These are phyloP conservation scores for Beauveria caledonica DNA, from an alignment of 2,329 filamentous ascomycete genomes.

Conservation along the genomic window DNA sequence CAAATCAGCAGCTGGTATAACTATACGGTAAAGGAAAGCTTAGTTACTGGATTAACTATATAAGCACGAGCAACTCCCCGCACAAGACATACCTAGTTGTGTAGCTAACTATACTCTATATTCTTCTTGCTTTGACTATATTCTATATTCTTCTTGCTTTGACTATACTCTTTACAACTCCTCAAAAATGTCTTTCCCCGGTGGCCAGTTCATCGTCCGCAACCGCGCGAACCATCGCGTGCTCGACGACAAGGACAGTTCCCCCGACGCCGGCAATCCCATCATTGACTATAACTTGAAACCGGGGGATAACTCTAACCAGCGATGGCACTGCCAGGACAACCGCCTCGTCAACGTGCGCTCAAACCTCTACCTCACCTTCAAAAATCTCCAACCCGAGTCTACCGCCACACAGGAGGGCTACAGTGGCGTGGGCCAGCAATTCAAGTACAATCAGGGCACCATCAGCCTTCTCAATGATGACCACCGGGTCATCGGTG, in stretches of 20 bases:
- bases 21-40: not conserved
- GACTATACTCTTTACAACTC: not conserved
- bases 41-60: not conserved
- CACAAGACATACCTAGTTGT: not conserved
- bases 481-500: not conserved
- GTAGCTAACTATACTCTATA: not conserved
- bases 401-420: not conserved
- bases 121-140: not conserved
- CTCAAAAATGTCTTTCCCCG: not conserved
- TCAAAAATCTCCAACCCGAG: not conserved
- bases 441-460: not conserved
- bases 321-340: fast-evolving
- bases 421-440: not conserved
- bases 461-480: not conserved
- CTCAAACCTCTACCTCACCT: not conserved
- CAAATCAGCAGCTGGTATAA: too few relatives aligned
- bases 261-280: not conserved
- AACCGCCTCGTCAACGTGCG: not conserved
- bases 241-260: not conserved
- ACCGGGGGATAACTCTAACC: not conserved
- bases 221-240: not conserved
- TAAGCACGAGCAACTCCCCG: not conserved
- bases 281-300: not conserved
- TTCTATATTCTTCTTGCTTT: not conserved
- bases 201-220: not conserved